Base-by-base conservation (phyloP, 2,329 filamentous ascomycete species). In the Venturia nashicola region DNA sequence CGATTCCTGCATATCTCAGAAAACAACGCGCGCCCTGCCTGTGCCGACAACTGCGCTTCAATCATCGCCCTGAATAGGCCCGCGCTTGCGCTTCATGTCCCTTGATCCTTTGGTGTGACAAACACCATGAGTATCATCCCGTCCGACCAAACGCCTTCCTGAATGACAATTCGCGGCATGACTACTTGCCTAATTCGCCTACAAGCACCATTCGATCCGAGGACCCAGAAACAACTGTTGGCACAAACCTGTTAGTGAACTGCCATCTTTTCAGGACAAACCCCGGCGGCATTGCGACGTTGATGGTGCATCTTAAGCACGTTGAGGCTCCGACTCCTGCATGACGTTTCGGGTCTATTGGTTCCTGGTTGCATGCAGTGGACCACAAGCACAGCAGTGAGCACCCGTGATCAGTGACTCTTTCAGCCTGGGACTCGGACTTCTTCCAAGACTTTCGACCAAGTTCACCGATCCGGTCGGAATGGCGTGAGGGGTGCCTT, bases 121-220 rank as follows among this genome's bases (percentile, higher is more conserved):
- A 60, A 39, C 32, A 61, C 20, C 55, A 59, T 61, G 39, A 46
- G 3, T 54, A 57, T n/a, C 51, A 57, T 57, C 51, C 51, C 51
- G 27, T 36, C 32, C 51, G 36, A 57, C 32, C 51, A 36, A 34
- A n/a, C 51, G 51, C 51, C 51, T 57, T 36, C 51, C 66, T 64
- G 66, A 54, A 51, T 62, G 59, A 18, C 59, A 42, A 39, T 43
- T 51, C 20, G 46, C 32, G 6, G 44, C 23, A 36, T 43, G 39
- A 5, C 43, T 78, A 85, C 81, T 80, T 87, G 79, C 80, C 80
- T 66, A 96, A 78, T 76, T 96, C 91, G 65, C 91, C 91, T 6
- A 96, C 80, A 68, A 96, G 81, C 72, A 96, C 82, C 54, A 84
- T 93, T 61, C 90, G 85, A 77, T 96, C 91, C n/a, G 91, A 94